A percentile compares a stretch with the other conserved stretches of the same genome.
phyloP scores from a whole-genome alignment of 2,329 filamentous ascomycete genomes.

The Fusarium sp. region DNA sequence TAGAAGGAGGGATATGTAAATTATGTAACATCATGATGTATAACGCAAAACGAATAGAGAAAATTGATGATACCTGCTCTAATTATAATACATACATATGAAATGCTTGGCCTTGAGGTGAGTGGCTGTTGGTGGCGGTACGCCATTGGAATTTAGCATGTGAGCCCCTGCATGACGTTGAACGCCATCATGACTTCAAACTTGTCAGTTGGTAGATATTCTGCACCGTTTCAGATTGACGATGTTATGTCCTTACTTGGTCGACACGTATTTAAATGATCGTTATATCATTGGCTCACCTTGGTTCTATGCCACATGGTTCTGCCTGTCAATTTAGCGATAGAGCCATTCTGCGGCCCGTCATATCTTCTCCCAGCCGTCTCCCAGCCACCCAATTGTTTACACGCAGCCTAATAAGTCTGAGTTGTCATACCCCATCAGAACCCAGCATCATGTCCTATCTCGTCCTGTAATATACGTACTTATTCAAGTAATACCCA shows the following conservation, averaged over 20 bases:
- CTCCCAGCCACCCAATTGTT: conserved; percentile 50
- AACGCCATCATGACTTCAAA: conserved; percentile 32
- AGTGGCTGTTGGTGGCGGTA: not conserved
- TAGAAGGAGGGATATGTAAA: conserved; percentile 1
- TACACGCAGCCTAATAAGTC: conserved; percentile 28
- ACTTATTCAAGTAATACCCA: conserved; percentile 6
- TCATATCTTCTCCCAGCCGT: conserved; percentile 23
- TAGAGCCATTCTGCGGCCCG: conserved; percentile 13
- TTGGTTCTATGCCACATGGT: not conserved
- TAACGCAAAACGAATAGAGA: conserved; percentile 13
- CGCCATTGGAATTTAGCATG: conserved; percentile 33
- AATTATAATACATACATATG: not conserved
- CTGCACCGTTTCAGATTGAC: not conserved
- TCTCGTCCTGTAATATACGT: conserved; percentile 5
- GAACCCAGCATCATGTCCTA: conserved; percentile 12
- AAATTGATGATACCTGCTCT: conserved; percentile 7
- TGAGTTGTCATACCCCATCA: conserved; percentile 42
- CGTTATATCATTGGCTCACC: not conserved
- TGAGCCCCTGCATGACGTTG: conserved; percentile 34
- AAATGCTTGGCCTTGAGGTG: not conserved
- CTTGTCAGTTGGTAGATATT: not conserved
- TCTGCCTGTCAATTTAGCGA: conserved; percentile 5
- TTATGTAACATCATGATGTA: conserved; percentile 36
- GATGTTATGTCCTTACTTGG: not conserved
- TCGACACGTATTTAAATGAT: not conserved